Base-by-base conservation (phyloP, 73 alveolate species). In the Diophrys sp. region DNA sequence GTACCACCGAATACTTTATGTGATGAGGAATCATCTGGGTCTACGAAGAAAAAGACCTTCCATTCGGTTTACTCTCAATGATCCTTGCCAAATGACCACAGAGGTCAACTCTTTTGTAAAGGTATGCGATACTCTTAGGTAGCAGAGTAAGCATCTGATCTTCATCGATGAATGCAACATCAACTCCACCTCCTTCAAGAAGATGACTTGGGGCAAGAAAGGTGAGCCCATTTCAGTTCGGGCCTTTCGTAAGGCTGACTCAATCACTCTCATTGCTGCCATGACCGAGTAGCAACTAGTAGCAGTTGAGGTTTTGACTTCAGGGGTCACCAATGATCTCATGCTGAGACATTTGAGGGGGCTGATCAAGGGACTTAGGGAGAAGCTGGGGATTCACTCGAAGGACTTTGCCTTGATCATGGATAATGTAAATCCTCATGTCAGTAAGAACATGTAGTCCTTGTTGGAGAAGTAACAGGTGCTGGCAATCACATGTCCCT, bases 371-470 rank as follows among this genome's bases (percentile, higher is more conserved):
- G 18, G 18, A 5, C 62, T 44, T 44, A 11, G 18, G n/a, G 5
- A 5, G 18, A 11, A 44, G 18, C n/a, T 11, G n/a, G 18, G 18
- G 18, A 44, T 11, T 44, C 5, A 18, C 62, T 18, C 18, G 5
- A 44, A 44, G 62, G 18, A 44, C 5, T 11, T 18, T 44, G 62
- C 18, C 5, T 44, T 44, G n/a, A 44, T 44, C 5, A 44, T 44
- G 62, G 62, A 44, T 44, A 44, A 44, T 44, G 62, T 44, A 5
- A 44, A 44, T 44, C 62, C 62, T 44, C 62, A 44, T 44, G 62
- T 44, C 5, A 44, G 62, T 44, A 44, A 44, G 62, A 44, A 11
- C 5, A 44, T 44, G 62, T n/a, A n/a, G n/a, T n/a, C n/a, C n/a
- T n/a, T n/a, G n/a, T n/a, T n/a, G n/a, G n/a, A n/a, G n/a, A n/a